Evolutionary conservation across 140 eudicot genomes (phyloP).

Genomic region (Senecio squalidus): DNA sequence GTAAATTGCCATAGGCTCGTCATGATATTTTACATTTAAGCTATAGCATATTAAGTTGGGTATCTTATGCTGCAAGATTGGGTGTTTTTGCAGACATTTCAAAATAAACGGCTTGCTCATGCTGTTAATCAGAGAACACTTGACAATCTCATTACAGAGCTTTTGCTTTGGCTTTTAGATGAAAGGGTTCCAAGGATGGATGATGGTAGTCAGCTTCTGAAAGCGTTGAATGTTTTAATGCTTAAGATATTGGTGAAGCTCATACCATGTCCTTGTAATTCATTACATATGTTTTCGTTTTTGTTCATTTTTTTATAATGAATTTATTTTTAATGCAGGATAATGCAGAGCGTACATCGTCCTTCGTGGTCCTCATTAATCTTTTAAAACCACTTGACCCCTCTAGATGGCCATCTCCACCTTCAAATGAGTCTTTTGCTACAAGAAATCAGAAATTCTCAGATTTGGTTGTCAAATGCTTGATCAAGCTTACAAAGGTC

Average conservation of each 20-base stretch:
- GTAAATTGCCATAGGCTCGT: slow-evolving; percentile 18
- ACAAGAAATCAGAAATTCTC: slow-evolving; percentile 75
- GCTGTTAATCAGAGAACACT: slow-evolving; percentile 93
- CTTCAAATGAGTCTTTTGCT: slow-evolving; percentile 64
- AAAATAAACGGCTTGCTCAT: slow-evolving; percentile 84
- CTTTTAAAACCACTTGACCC: slow-evolving; percentile 79
- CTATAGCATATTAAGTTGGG: not conserved
- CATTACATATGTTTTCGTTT: not conserved
- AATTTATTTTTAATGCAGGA: slow-evolving; percentile 42
- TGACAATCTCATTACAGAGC: slow-evolving; percentile 83
- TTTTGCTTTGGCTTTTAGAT: slow-evolving; percentile 97
- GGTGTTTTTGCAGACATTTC: slow-evolving; percentile 71
- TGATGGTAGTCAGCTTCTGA: slow-evolving; percentile 92
- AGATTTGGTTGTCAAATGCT: slow-evolving; percentile 91
- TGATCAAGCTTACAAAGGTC: slow-evolving; percentile 93
- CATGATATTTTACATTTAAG: not conserved
- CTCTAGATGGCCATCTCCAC: slow-evolving; percentile 88
- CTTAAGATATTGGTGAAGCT: slow-evolving; percentile 58
- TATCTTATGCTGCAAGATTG: slow-evolving; percentile 7
- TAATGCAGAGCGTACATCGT: slow-evolving; percentile 91
- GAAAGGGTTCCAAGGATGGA: slow-evolving; percentile 98
- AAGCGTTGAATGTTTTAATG: slow-evolving; percentile 96
- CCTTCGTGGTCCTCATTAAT: slow-evolving; percentile 86
- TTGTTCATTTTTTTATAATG: slow-evolving; percentile 2
- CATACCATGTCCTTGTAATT: not conserved